phyloP scores from a whole-genome alignment of 768 basidiomycete genomes.

The Russula sp. region DNA sequence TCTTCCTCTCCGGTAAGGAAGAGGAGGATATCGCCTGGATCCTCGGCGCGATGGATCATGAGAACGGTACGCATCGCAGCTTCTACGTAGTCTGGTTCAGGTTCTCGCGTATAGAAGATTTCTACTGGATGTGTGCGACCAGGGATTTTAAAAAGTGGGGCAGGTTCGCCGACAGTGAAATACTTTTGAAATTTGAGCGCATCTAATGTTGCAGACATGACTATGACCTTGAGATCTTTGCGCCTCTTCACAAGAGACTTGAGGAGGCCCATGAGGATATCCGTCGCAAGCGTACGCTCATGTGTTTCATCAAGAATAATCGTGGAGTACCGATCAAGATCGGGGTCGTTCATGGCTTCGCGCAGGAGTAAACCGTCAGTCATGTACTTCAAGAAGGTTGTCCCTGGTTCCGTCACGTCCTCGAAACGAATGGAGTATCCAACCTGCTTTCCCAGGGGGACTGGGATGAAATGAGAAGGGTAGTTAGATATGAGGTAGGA shows the following conservation, averaged over 20 bases:
- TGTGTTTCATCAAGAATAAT: constrained; percentile 99
- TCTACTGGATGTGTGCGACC: constrained; percentile 94
- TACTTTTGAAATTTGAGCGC: constrained; percentile 96
- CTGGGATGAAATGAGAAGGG: constrained; percentile 33
- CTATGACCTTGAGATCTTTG: constrained; percentile 87
- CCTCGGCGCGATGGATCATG: constrained; percentile 95
- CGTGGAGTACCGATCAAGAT: constrained; percentile 84
- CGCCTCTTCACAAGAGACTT: constrained; percentile 78
- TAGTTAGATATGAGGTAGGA: background rate
- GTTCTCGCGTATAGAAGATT: constrained; percentile 87
- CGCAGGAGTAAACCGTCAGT: constrained; percentile 99
- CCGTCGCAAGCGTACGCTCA: constrained; percentile 94
- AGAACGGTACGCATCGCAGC: constrained; percentile 93
- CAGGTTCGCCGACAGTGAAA: constrained; percentile 50
- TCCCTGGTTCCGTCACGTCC: constrained; percentile 85
- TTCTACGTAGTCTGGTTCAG: constrained; percentile 93
- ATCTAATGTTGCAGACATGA: constrained; percentile 99
- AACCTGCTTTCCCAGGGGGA: constrained; percentile 88
- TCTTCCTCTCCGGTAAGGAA: constrained; percentile 99
- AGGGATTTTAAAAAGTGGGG: constrained; percentile 84
- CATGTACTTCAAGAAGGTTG: constrained; percentile 98
- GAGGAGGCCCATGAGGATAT: constrained; percentile 96
- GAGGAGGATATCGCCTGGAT: constrained; percentile 83
- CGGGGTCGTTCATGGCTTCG: constrained; percentile 95
- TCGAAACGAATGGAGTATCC: constrained; percentile 99